Conservation (phyloP, 2,329 filamentous ascomycete genomes). For the Acarospora socialis region DNA sequence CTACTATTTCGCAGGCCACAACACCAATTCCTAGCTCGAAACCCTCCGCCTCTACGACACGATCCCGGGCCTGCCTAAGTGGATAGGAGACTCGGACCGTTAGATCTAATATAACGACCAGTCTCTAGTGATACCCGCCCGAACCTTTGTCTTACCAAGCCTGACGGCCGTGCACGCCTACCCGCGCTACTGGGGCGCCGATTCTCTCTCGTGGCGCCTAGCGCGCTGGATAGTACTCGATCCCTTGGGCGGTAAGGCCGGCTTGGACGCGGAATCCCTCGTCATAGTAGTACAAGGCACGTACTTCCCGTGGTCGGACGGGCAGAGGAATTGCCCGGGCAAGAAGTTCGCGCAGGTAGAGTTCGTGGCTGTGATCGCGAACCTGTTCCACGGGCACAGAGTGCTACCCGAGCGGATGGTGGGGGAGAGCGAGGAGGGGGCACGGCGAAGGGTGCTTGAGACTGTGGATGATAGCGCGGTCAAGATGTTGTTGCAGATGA, state of each 20-base stretch:
- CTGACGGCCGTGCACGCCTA: constrained; percentile 19
- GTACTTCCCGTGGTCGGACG: constrained; percentile 20
- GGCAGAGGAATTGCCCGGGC: constrained; percentile 21
- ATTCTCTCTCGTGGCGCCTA: constrained; percentile 19
- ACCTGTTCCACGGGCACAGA: constrained; percentile 13
- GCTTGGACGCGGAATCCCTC: constrained; percentile 2
- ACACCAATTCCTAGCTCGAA: no score
- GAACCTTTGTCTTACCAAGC: constrained; percentile 13
- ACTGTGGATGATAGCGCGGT: constrained; percentile 10
- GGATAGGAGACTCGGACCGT: constrained; percentile 9
- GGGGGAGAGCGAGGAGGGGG: constrained; percentile 5
- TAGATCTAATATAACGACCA: constrained; percentile 8
- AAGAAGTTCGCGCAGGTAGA: constrained; percentile 26
- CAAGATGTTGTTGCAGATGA: constrained; percentile 11
- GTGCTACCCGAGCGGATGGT: constrained; percentile 3
- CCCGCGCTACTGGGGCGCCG: constrained; percentile 17
- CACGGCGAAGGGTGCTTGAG: constrained; percentile 5
- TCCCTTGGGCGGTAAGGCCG: constrained; percentile 3
- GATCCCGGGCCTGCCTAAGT: constrained; percentile 11
- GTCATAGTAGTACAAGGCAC: constrained; percentile 7
- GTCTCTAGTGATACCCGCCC: constrained; percentile 11
- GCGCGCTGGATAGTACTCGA: constrained; percentile 21
- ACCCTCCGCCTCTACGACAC: constrained; percentile 18
- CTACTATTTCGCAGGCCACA: constrained; percentile 20
- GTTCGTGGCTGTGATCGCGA: constrained; percentile 20